Conservation (phyloP, 2,329 filamentous ascomycete species). For the Ascosphaera apis region DNA sequence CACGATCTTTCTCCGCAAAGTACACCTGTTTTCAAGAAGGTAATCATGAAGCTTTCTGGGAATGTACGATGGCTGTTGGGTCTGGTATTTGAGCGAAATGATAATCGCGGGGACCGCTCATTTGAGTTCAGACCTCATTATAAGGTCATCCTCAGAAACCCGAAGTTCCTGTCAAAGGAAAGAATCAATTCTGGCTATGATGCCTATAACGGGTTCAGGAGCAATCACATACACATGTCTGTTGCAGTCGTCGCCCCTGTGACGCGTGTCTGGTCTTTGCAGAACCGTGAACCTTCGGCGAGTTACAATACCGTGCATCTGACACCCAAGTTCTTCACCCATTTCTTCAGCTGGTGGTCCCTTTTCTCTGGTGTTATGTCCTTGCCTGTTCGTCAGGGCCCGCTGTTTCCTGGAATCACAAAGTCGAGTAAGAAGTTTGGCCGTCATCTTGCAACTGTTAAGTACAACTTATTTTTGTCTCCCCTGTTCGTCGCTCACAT, state of each 20-base stretch:
- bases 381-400: slow-evolving; percentile 76
- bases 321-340: slow-evolving; percentile 86
- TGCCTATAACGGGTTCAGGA: slow-evolving; percentile 90
- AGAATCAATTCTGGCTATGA: slow-evolving; percentile 40
- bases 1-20: slow-evolving; percentile 25
- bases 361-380: slow-evolving; percentile 91
- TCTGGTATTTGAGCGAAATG: slow-evolving; percentile 72
- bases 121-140: slow-evolving; percentile 90
- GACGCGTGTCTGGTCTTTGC: slow-evolving; percentile 63
- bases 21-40: slow-evolving; percentile 84
- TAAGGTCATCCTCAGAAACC: slow-evolving; percentile 64
- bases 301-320: slow-evolving; percentile 96
- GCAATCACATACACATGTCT: slow-evolving; percentile 88
- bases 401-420: slow-evolving; percentile 73
- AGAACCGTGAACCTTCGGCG: slow-evolving; percentile 49
- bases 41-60: slow-evolving; percentile 93
- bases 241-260: slow-evolving; percentile 72
- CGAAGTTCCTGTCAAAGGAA: slow-evolving; percentile 38
- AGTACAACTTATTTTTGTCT: slow-evolving; percentile 82
- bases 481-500: slow-evolving; percentile 90
- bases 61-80: slow-evolving; percentile 86
- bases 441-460: slow-evolving; percentile 89
- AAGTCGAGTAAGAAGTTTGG: slow-evolving; percentile 99
- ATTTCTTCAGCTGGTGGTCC: slow-evolving; percentile 96
- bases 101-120: slow-evolving; percentile 46